Conservation (phyloP, 1,139 yeast species). For the Tardiomyces digboiensis region DNA sequence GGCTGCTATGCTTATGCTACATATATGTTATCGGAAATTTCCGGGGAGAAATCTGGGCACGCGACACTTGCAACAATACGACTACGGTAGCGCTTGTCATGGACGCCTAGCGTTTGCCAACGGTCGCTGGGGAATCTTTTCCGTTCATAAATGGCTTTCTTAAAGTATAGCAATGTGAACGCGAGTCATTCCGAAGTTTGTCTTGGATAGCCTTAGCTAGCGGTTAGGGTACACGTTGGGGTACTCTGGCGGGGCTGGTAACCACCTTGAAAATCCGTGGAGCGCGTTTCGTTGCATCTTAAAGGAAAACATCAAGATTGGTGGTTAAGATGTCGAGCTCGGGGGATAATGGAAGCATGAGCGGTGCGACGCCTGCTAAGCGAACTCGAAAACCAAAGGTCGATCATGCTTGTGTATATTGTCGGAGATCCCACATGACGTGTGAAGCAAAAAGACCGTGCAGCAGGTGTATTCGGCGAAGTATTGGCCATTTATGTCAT, state of each 20-base stretch:
- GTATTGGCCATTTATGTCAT: conserved; percentile 82
- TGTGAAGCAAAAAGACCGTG: conserved; percentile 81
- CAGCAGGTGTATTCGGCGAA: conserved; percentile 75
- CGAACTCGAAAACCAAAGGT: conserved; percentile 15
- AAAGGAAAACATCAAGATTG: not conserved
- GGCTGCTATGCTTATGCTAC: too few species aligned
- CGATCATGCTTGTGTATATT: conserved; percentile 72
- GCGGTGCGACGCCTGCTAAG: not conserved
- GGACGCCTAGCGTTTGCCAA: not conserved
- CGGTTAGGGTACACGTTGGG: not conserved
- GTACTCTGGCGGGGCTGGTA: too few species aligned
- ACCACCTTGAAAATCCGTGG: too few species aligned
- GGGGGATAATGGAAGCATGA: not conserved
- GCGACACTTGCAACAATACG: too few species aligned
- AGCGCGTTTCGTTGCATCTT: too few species aligned
- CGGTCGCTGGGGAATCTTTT: not conserved
- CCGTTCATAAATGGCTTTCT: too few species aligned
- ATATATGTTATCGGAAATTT: too few species aligned
- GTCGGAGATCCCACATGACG: conserved; percentile 91
- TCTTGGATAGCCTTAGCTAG: not conserved
- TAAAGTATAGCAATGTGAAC: too few species aligned
- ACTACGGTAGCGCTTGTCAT: too few species aligned
- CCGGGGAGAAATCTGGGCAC: too few species aligned
- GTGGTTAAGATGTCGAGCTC: not conserved
- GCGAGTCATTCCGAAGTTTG: too few species aligned